A percentile compares a stretch with the other conserved stretches of the same genome.
phyloP scores from a whole-genome alignment of 371 early-diverging fungal species.

The Rhizopus microsporus region DNA sequence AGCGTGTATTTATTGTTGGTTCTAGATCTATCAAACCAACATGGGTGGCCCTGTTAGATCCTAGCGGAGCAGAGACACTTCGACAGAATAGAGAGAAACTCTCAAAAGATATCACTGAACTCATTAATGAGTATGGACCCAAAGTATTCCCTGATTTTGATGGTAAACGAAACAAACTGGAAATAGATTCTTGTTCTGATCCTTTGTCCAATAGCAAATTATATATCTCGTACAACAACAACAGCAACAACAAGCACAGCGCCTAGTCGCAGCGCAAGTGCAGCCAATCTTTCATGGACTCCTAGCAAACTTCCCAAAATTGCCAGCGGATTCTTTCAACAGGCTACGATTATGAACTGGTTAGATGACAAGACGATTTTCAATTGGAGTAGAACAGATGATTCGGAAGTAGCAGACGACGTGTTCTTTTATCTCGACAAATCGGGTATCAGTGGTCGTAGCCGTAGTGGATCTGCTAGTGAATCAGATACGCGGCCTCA shows the following conservation, averaged over 20 bases:
- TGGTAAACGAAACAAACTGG: slow-evolving; percentile 15
- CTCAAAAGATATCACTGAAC: slow-evolving; percentile 67
- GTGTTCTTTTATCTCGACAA: slow-evolving; percentile 53
- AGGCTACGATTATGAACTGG: slow-evolving; percentile 45
- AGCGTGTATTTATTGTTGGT: neutral
- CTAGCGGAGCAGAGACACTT: slow-evolving; percentile 53
- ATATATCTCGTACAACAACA: slow-evolving; percentile 27
- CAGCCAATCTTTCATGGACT: slow-evolving; percentile 28
- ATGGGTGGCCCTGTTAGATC: slow-evolving; percentile 65
- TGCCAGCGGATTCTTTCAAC: slow-evolving; percentile 42
- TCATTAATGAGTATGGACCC: slow-evolving; percentile 86
- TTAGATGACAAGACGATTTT: slow-evolving; percentile 56
- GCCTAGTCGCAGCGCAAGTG: slow-evolving; percentile 24
- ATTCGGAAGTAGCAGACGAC: slow-evolving; percentile 57
- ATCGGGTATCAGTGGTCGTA: slow-evolving; percentile 29
- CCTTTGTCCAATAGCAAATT: slow-evolving; percentile 21
- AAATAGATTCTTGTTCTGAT: neutral
- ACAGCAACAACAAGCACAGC: slow-evolving; percentile 18
- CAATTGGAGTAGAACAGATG: slow-evolving; percentile 56
- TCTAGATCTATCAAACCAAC: slow-evolving; percentile 78
- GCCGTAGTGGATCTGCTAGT: slow-evolving; percentile 34
- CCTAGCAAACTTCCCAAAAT: slow-evolving; percentile 34
- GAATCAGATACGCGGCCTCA: slow-evolving; percentile 22
- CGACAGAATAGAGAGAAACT: slow-evolving; percentile 68
- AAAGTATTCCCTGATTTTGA: slow-evolving; percentile 79